Evolutionary conservation across 139 green algal genomes (phyloP).

Genomic region (Edaphochlamys debaryana): DNA sequence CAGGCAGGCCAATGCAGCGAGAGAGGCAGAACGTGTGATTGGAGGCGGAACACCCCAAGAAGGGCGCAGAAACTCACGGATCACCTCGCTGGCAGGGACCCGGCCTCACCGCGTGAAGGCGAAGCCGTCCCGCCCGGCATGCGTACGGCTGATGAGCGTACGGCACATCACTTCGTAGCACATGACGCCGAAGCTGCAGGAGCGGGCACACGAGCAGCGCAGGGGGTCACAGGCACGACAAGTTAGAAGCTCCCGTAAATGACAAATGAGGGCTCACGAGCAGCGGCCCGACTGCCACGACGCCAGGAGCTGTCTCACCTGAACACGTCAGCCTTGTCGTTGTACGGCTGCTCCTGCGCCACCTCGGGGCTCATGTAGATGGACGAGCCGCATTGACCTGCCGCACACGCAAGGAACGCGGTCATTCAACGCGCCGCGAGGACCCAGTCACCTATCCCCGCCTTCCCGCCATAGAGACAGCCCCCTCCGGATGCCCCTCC

Average conservation of each 20-base stretch:
- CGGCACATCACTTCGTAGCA: slow-evolving; percentile 9
- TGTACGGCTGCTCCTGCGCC: slow-evolving; percentile 33
- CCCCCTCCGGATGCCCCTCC: no score
- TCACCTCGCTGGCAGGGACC: neutral
- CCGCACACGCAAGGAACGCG: neutral
- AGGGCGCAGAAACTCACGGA: neutral
- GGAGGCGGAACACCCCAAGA: neutral
- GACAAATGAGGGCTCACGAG: neutral
- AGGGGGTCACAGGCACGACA: neutral
- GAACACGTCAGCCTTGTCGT: slow-evolving; percentile 24
- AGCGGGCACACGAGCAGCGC: neutral
- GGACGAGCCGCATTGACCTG: slow-evolving; percentile 28
- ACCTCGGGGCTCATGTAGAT: slow-evolving; percentile 41
- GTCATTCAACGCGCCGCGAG: no score
- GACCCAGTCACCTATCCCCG: no score
- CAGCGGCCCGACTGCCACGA: neutral
- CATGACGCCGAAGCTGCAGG: slow-evolving; percentile 18
- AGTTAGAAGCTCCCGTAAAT: neutral
- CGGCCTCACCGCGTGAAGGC: slow-evolving; percentile 3
- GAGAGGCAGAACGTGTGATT: neutral
- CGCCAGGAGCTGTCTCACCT: neutral
- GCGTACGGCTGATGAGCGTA: slow-evolving; percentile 4
- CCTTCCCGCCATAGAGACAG: no score
- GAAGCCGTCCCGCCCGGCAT: neutral
- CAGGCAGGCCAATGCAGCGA: neutral